Evolutionary conservation across 305 asterid species (phyloP).

Genomic region (Withania somnifera): DNA sequence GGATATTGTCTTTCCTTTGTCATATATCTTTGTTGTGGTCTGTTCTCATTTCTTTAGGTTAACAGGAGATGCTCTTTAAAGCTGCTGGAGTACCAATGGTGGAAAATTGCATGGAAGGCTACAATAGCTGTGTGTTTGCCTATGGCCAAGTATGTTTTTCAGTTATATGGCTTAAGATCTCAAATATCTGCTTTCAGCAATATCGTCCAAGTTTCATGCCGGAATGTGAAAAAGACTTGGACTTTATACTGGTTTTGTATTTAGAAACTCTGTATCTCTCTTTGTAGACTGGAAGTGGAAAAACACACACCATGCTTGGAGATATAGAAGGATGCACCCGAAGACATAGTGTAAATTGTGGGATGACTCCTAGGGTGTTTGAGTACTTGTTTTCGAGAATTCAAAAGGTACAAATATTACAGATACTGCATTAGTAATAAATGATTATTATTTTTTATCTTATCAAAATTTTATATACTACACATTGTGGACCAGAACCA

Average conservation of each 20-base stretch:
- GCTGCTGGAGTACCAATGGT: conserved; percentile 93
- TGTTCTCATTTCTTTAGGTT: conserved; percentile 12
- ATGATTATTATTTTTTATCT: not conserved
- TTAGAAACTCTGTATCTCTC: not conserved
- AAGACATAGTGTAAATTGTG: conserved; percentile 86
- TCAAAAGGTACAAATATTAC: conserved; percentile 46
- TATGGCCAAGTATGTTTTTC: conserved; percentile 79
- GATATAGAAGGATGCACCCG: conserved; percentile 91
- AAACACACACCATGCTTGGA: conserved; percentile 99
- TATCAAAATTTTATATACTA: not conserved
- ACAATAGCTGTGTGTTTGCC: conserved; percentile 98
- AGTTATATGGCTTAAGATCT: not conserved
- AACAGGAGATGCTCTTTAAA: conserved; percentile 85
- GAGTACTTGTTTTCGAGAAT: conserved; percentile 92
- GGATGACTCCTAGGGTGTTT: conserved; percentile 94
- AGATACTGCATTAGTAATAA: not conserved
- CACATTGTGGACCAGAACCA: not conserved
- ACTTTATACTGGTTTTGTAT: not conserved
- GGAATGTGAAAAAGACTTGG: not conserved
- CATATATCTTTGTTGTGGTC: not conserved
- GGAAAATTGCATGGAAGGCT: conserved; percentile 91
- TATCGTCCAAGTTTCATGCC: not conserved
- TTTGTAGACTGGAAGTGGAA: conserved; percentile 93
- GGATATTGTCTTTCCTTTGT: not conserved
- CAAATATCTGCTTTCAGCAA: not conserved